Base-by-base conservation (phyloP, 2,329 filamentous ascomycete genomes). In the Rhexocercosporidium sp. region DNA sequence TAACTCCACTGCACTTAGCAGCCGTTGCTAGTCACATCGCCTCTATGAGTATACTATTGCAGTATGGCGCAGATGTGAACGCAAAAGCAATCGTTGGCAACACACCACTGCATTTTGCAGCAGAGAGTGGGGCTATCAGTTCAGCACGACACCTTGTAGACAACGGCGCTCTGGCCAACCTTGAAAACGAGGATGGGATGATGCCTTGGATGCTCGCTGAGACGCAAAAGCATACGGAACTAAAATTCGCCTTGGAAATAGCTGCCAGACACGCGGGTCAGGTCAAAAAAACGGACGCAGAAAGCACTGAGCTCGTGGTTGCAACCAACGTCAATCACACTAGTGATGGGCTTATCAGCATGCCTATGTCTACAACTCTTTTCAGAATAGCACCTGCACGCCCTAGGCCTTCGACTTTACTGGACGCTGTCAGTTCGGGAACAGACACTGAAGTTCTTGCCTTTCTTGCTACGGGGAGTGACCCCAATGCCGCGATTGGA, bases 91-190 rank as follows among this genome's bases (percentile, higher is more conserved):
- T 41, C 7, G 14, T 39, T 22, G 27, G 22, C 3, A 34, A 39
- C 20, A 65, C 63, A 4, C 63, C 63, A n/a, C 34, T 65, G 11
- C 63, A 65, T 59, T 54, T 37, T 54, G 46, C 63, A 34, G 62
- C 62, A 29, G 47, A 49, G 16, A 46, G 18, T n/a, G 39, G 53
- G 14, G 44, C 62, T 37, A 27, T 54, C 6, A 46, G 25, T 41
- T 39, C 53, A 11, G 62, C 62, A 20, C 53, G 56, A 31, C 62
- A 57, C 31, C 62, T 64, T 3, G 25, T 59, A n/a, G 44, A 64
- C 7, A 29, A 51, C 11, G 62, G 62, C 6, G 62, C 62, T n/a
- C n/a, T 37, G 16, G 34, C 54, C 5, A 53, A 64, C 14, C 22
- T 64, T 20, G 53, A 64, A 51, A 46, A 64, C 20, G 9, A 49